These are phyloP conservation scores for Dorcoceras hygrometricum DNA, from an alignment of 257 asterid species.

Conservation along the genomic window DNA sequence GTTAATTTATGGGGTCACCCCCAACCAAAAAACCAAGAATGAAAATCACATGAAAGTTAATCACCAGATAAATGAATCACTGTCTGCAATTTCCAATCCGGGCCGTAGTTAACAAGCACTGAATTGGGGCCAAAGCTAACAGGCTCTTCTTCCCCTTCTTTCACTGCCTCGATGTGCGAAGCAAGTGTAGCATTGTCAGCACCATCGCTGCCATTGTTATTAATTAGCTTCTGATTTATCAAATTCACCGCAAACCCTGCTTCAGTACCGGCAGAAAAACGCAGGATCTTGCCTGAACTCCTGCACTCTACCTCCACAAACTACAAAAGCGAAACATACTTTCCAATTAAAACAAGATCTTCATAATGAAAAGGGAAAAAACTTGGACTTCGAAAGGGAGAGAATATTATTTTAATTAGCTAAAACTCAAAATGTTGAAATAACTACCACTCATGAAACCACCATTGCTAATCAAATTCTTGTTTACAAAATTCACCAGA, in stretches of 20 bases:
- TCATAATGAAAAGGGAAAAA: neutral
- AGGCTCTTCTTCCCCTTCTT: slow-evolving; percentile 67
- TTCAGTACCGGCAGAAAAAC: slow-evolving; percentile 76
- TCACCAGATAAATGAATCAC: slow-evolving; percentile 43
- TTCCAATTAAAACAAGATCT: neutral
- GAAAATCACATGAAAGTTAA: neutral
- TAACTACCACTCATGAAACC: neutral
- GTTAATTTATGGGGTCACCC: too few relatives aligned
- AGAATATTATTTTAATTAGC: neutral
- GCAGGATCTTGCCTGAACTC: slow-evolving; percentile 67
- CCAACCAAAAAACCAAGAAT: neutral
- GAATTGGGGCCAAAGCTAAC: slow-evolving; percentile 78
- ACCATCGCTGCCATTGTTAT: slow-evolving; percentile 14
- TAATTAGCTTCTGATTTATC: slow-evolving; percentile 51
- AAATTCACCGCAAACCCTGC: slow-evolving; percentile 68
- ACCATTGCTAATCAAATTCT: neutral
- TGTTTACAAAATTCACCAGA: neutral
- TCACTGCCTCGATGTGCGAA: slow-evolving; percentile 73
- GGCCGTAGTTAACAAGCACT: slow-evolving; percentile 63
- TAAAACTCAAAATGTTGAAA: neutral
- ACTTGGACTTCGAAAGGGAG: neutral
- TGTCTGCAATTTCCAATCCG: slow-evolving; percentile 73
- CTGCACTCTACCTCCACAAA: slow-evolving; percentile 78
- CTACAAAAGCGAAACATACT: slow-evolving; percentile 31
- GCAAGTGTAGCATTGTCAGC: slow-evolving; percentile 34